Conservation (phyloP, 2,329 filamentous ascomycete genomes). For the Claviceps humidiphila region DNA sequence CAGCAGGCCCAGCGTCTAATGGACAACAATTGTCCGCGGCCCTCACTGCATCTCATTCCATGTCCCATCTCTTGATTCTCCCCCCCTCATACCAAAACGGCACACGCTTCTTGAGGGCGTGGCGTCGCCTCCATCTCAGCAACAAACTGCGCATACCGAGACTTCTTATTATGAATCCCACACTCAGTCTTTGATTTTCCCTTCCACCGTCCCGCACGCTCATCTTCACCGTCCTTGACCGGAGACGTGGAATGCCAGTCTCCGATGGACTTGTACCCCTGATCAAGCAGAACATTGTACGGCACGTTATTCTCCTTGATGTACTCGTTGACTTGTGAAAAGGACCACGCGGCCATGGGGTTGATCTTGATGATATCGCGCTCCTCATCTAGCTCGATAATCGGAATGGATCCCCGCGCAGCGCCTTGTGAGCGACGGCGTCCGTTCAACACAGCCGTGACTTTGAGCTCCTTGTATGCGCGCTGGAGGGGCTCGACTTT, state of each 20-base stretch:
- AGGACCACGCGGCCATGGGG: constrained; percentile 87
- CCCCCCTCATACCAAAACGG: constrained; percentile 14
- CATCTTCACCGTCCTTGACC: constrained; percentile 82
- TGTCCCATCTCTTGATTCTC: not conserved
- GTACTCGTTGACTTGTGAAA: constrained; percentile 80
- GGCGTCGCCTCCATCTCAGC: constrained; percentile 59
- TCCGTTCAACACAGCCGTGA: constrained; percentile 84
- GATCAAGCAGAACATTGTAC: constrained; percentile 83
- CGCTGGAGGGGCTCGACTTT: constrained; percentile 95
- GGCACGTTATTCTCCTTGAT: constrained; percentile 77
- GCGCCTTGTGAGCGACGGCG: constrained; percentile 86
- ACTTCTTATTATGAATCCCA: constrained; percentile 96
- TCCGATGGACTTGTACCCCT: constrained; percentile 94
- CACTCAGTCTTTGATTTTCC: constrained; percentile 93
- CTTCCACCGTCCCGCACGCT: constrained; percentile 94
- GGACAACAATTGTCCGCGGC: no score
- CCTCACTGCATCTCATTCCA: no score
- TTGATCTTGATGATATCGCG: constrained; percentile 93
- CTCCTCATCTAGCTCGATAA: constrained; percentile 83
- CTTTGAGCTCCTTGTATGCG: constrained; percentile 75
- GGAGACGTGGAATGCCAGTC: constrained; percentile 97
- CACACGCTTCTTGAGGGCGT: constrained; percentile 22
- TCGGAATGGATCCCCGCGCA: constrained; percentile 76
- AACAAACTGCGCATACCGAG: constrained; percentile 78
- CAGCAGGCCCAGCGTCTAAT: no score